Evolutionary conservation across 2,329 filamentous ascomycete species (phyloP), one percentile per base, ranked within the genome.

Genomic region (Diplodia sapinea): DNA sequence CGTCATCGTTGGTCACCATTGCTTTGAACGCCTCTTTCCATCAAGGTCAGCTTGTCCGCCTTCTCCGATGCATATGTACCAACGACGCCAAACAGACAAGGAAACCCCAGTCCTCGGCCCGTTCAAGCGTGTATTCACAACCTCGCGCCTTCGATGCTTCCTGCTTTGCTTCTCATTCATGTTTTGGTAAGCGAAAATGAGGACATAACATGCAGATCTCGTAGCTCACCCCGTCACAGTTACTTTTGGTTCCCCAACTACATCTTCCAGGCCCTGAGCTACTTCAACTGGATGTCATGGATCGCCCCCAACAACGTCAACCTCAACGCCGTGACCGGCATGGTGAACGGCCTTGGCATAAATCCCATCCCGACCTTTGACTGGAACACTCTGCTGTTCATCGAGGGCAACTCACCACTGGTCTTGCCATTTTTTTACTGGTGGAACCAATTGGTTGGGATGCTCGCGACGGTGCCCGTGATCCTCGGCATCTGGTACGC

Each of bases 241-340:
- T 66, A 50, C n/a, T 66, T 50, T 40, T 57, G 51, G 51, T 50
- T 66, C 66, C 89, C 89, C 0, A 89, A 88, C 0, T 91, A 86
- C 68, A 82, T 93, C 12, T 89, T 87, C 17, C 88, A 90, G 69
- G 91, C 87, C 68, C 79, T 92, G 6, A 90, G 88, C 70, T 84
- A 89, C 9, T 91, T 92, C 72, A 88, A 89, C 8, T 90, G 91
- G 73, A 82, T 86, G 12, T 92, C 90, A 0, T 92, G 49, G 72
- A 85, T 92, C 67, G 86, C 86, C 1, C 91, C 91, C 0, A 82
- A 91, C 61, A 91, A 86, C 68, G 82, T 86, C 0, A 79, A 91
- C 11, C 78, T 93, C 49, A 93, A 93, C 71, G 90, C 93, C 74
- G 74, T 93, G 1, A 93, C 93, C 71, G 91, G 91, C 1, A 89